Percentiles rank a stretch among this genome's conserved stretches.
phyloP scores from a whole-genome alignment of 2,329 filamentous ascomycete genomes.

The Aspergillus fumigatiaffinis region DNA sequence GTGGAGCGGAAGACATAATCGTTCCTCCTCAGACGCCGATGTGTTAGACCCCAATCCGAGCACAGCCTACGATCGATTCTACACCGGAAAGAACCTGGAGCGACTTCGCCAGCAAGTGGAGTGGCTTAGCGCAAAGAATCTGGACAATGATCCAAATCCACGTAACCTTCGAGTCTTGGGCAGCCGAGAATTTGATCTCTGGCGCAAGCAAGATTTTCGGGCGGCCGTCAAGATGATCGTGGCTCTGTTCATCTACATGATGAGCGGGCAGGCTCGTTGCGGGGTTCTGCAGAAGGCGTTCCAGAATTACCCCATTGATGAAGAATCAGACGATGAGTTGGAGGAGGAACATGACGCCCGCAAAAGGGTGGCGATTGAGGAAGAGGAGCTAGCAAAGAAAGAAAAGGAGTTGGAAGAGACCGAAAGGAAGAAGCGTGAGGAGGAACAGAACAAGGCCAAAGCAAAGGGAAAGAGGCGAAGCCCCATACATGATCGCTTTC shows the following conservation, averaged over 20 bases:
- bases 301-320: slow-evolving; percentile 5
- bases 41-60: neutral
- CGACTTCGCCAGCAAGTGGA: slow-evolving; percentile 15
- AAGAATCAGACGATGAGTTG: slow-evolving; percentile 10
- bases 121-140: slow-evolving; percentile 8
- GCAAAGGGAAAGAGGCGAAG: neutral
- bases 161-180: slow-evolving; percentile 21
- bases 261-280: slow-evolving; percentile 23
- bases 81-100: slow-evolving; percentile 13
- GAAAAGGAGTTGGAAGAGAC: slow-evolving; percentile 3
- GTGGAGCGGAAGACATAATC: slow-evolving; percentile 11
- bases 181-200: slow-evolving; percentile 27
- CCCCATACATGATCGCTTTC: neutral
- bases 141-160: slow-evolving; percentile 13
- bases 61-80: slow-evolving; percentile 9
- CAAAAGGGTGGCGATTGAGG: slow-evolving; percentile 5
- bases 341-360: neutral
- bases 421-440: neutral
- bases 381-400: slow-evolving; percentile 4
- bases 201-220: slow-evolving; percentile 18
- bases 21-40: neutral
- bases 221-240: slow-evolving; percentile 15
- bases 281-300: slow-evolving; percentile 22
- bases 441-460: neutral
- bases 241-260: slow-evolving; percentile 23